These are phyloP conservation scores for Xerocomellus dryophilus DNA, from an alignment of 768 basidiomycete genomes.

Conservation along the genomic window DNA sequence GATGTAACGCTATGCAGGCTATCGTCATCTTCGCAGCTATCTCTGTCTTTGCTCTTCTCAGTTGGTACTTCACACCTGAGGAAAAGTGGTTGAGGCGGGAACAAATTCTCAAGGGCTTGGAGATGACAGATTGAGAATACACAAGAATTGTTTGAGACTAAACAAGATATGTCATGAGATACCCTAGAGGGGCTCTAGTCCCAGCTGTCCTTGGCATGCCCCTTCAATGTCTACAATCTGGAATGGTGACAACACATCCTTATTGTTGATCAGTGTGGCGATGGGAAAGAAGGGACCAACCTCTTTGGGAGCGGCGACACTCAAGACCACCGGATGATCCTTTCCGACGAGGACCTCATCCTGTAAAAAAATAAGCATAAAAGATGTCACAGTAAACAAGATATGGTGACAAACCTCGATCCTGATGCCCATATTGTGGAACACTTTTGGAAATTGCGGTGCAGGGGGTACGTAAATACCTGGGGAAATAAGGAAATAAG, in stretches of 20 bases:
- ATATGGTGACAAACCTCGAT: constrained; percentile 61
- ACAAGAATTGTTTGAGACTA: neutral
- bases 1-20: constrained; percentile 45
- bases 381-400: neutral
- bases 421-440: constrained; percentile 88
- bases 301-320: constrained; percentile 80
- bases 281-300: constrained; percentile 34
- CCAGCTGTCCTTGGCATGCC: constrained; percentile 70
- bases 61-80: constrained; percentile 78
- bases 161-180: constrained; percentile 2
- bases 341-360: constrained; percentile 74
- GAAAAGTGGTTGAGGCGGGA: constrained; percentile 77
- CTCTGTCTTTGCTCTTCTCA: constrained; percentile 71
- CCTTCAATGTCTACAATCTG: constrained; percentile 76
- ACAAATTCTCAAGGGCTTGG: constrained; percentile 52
- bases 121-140: constrained; percentile 16
- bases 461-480: constrained; percentile 88
- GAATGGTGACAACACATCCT: neutral
- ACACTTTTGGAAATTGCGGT: constrained; percentile 75
- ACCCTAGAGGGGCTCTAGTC: constrained; percentile 50
- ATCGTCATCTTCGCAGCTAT: constrained; percentile 75
- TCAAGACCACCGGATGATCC: constrained; percentile 59
- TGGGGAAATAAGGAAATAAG: constrained; percentile 21
- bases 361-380: constrained; percentile 27
- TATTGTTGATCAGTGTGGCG: neutral